Conservation (phyloP, 192 early-diverging fungal genomes). For the Umbelopsis vinacea region DNA sequence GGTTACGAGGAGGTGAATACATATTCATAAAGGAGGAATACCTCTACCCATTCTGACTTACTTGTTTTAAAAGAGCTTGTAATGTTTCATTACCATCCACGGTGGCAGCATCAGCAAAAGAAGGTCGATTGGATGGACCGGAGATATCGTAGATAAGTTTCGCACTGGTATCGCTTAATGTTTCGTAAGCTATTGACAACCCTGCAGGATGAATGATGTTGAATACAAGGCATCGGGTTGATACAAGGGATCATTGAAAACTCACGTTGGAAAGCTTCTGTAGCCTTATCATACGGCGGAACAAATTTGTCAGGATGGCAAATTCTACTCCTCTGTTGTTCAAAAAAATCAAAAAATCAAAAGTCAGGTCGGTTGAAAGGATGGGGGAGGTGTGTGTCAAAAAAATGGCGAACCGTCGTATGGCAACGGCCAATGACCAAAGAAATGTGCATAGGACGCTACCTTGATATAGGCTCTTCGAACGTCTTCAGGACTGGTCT, state of each 20-base stretch:
- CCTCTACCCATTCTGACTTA: background rate
- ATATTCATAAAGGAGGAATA: too few species aligned
- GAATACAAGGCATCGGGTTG: background rate
- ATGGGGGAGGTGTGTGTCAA: slow-evolving; percentile 1
- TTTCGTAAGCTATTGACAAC: slow-evolving; percentile 59
- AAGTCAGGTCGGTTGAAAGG: background rate
- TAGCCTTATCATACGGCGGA: slow-evolving; percentile 58
- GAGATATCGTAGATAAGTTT: slow-evolving; percentile 60
- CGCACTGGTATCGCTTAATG: slow-evolving; percentile 54
- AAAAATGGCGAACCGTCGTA: background rate
- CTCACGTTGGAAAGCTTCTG: slow-evolving; percentile 61
- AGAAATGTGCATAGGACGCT: slow-evolving; percentile 16
- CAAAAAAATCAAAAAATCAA: too few species aligned
- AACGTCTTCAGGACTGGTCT: slow-evolving; percentile 50
- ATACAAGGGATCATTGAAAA: background rate
- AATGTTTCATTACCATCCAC: slow-evolving; percentile 16
- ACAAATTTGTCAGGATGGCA: slow-evolving; percentile 64
- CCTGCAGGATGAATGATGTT: slow-evolving; percentile 33
- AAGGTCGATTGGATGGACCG: background rate
- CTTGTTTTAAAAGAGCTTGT: slow-evolving; percentile 17
- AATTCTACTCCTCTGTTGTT: slow-evolving; percentile 51
- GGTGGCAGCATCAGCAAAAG: slow-evolving; percentile 14
- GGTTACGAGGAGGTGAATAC: background rate
- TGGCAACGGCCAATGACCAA: background rate
- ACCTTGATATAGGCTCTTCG: slow-evolving; percentile 52